Conservation (phyloP, 2,329 filamentous ascomycete genomes). For the Hirsutella thompsonii region DNA sequence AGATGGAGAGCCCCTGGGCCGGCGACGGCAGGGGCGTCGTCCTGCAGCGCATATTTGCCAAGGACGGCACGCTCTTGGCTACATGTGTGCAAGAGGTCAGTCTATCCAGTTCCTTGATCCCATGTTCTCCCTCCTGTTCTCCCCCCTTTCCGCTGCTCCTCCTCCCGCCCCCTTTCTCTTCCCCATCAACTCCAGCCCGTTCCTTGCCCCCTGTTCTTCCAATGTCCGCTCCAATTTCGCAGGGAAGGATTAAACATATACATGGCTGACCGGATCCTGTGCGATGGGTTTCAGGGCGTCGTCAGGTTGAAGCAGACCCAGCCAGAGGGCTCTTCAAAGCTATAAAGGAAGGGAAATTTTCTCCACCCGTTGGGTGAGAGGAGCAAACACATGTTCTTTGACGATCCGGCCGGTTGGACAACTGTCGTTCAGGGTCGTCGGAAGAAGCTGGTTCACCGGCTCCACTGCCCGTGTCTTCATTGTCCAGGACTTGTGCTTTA, state of each 20-base stretch:
- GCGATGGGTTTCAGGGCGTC: constrained; percentile 27
- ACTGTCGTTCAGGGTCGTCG: no score
- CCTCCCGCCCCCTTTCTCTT: neutral
- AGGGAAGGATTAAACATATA: neutral
- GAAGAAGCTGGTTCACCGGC: no score
- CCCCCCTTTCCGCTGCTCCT: no score
- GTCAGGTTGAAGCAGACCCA: constrained; percentile 33
- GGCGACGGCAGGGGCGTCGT: constrained; percentile 68
- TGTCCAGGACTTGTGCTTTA: no score
- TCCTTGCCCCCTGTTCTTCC: no score
- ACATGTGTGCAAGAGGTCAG: constrained; percentile 69
- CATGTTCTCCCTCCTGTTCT: neutral
- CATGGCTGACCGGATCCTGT: neutral
- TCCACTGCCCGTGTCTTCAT: no score
- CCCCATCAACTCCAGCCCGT: no score
- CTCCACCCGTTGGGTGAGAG: no score
- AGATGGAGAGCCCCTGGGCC: constrained; percentile 72
- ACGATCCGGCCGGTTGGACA: no score
- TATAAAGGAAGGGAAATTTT: no score
- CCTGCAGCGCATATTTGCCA: constrained; percentile 58
- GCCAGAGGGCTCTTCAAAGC: constrained; percentile 16
- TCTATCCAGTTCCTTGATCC: constrained; percentile 3
- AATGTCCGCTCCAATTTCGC: neutral
- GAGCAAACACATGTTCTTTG: no score
- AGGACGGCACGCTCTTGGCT: constrained; percentile 60